These are phyloP conservation scores for Leccinum olivaceopallidum DNA, from an alignment of 768 basidiomycete species.

Conservation along the genomic window DNA sequence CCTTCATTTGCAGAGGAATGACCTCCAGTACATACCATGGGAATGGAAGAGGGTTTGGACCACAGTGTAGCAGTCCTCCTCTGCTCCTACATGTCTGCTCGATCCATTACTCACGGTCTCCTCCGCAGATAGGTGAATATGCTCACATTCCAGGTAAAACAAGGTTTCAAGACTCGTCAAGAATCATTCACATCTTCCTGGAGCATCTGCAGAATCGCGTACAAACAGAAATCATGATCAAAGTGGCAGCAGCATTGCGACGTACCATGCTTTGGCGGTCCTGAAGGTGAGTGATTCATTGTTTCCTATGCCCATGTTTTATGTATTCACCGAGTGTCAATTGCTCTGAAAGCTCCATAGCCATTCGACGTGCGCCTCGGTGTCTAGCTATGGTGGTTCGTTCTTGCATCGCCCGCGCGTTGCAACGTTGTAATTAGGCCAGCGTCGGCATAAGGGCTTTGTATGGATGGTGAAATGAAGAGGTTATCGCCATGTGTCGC, in stretches of 20 bases:
- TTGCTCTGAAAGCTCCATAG: not conserved
- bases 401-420: not conserved
- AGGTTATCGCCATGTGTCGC: not conserved
- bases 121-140: not conserved
- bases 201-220: not conserved
- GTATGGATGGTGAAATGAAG: constrained; percentile 2
- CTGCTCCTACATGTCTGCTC: constrained; percentile 5
- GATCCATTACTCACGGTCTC: not conserved
- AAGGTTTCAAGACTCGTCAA: not conserved
- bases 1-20: constrained; percentile 32
- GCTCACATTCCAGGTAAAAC: constrained; percentile 3
- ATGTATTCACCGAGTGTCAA: not conserved
- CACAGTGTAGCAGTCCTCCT: constrained; percentile 18
- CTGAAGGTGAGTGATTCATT: not conserved
- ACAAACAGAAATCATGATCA: not conserved
- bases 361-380: not conserved
- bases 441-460: not conserved
- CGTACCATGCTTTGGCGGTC: not conserved
- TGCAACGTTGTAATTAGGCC: not conserved
- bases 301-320: not conserved
- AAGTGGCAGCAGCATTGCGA: not conserved
- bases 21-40: constrained; percentile 45
- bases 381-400: constrained; percentile 1
- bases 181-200: not conserved
- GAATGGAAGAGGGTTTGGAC: constrained; percentile 46